Base-by-base conservation (phyloP, 768 basidiomycete genomes). In the Russula brevipes region DNA sequence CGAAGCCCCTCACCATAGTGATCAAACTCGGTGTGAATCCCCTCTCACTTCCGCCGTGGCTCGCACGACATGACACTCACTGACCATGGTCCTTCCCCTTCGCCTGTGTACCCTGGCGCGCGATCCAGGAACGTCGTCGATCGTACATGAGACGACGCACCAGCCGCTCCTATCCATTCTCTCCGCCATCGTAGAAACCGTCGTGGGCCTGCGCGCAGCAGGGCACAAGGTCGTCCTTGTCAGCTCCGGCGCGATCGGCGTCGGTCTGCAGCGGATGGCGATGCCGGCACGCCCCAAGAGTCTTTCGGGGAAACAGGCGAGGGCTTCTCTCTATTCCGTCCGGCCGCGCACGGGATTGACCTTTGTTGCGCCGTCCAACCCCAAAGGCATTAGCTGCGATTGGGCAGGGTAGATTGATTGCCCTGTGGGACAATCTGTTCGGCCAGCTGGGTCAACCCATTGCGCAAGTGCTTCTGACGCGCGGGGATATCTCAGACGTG, bases 401-500 rank as follows among this genome's bases (percentile, higher is more conserved):
- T 54, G 97, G 97, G 0, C 97, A 99, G 77, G 95, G 97, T 9
- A 80, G 97, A 59, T 81, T 99, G 31, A 98, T 98, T 61, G 95
- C 94, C 0, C 78, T 99, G 11, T 99, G 92, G 91, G 97, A 99
- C 72, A 94, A 97, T 73, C 79, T 99, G 49, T 99, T 99, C 69
- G 84, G 91, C 4, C 91, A 95, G 70, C 77, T 99, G 35, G 94
- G 88, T 60, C 94, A 96, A 71, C 94, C 95, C 2, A 98, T 96
- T 53, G 97, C 94, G 0, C 97, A 99, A 74, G 85, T 99, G 54
- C 78, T 98, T 57, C 76, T 98, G 46, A 98, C 97, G 3, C 82
- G 97, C 60, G 94, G 91, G 52, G 97, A 99, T 73, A 98, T 99
- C 64, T 93, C 96, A 24, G 97, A 98, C 76, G 96, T 98, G 64